Evolutionary conservation across 352 stramenopile species (phyloP), one percentile per base, ranked within the genome.

Genomic region (Phytophthora sp.): DNA sequence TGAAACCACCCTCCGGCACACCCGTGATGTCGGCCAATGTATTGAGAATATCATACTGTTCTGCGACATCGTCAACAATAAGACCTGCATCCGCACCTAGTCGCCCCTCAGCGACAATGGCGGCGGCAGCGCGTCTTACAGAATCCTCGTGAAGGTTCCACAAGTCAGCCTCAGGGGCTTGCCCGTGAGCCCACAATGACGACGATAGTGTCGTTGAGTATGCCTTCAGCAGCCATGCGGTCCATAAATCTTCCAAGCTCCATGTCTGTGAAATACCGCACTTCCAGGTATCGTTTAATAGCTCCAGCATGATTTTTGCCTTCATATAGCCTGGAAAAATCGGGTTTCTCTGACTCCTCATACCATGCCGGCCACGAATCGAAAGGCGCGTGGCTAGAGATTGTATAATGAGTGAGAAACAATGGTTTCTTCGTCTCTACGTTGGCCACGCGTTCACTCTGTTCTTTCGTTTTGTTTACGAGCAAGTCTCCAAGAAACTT

Each of bases 201-300:
- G 7, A 85, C 64, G 50, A 85, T 74, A 24, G 71, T 82, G 28
- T 81, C 67, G 46, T 85, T 77, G 27, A 82, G 54, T 17, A 82
- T 21, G 2, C 70, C 74, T 5, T 72, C 39, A 12, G 18, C 38
- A 7, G 72, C 31, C 73, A 85, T 79, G 4, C 55, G 63, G 24
- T 85, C 73, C 17, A 85, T 31, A 38, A 85, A 85, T 13, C 66
- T 66, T 15, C 76, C 76, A 15, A 86, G 48, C 44, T 59, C 59
- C 43, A 78, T 41, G 37, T 80, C 62, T 5, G 64, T 54, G 44
- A 86, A 86, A 52, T 82, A 77, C 9, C 76, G 74, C 28, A 83
- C 26, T 15, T 77, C 67, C 20, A 64, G 37, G 54, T 85, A 82
- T 6, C 66, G 37, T 27, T 69, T 46, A 41, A 82, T 65, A 21